Evolutionary conservation across 345 rosid species (phyloP), one percentile per base, ranked within the genome.

Genomic region (Citrus medica): DNA sequence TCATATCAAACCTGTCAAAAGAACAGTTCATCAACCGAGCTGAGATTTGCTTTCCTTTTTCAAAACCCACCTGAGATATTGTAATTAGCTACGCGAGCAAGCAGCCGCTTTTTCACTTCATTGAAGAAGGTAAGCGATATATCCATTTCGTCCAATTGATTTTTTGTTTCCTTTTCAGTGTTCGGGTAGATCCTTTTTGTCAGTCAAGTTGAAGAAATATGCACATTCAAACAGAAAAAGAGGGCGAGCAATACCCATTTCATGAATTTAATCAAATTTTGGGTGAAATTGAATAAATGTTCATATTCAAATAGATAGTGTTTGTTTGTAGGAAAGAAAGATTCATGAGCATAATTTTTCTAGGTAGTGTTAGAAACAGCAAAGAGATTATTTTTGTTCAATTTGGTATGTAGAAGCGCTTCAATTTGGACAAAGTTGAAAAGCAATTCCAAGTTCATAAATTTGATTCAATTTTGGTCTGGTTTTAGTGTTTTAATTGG

Each of bases 111-210:
- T 76, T 51, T 65, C 22, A 33, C 64, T 67, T 35, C 27, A 24
- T 33, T 76, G 63, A 65, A 55, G 56, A 33, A 37, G 79, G 79
- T 76, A 55, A 7, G 79, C 1, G 37, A 66, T 22, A 65, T 22
- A 33, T 30, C 78, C 46, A 75, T 28, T 46, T 46, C 28, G 4
- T 60, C 17, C 3, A 25, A 17, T 40, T 60, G 13, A 14, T 25
- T 22, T 48, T 14, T 37, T 9, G 37, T 60, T 19, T 67, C 24
- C 40, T 38, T 61, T 61, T 24, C 16, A 25, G n/a, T 8, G 16
- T 73, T 28, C 25, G 9, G 67, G 40, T 74, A 24, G 56, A 25
- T 59, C 24, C 3, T 25, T 74, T 12, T 40, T 24, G 16, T 22
- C 4, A 17, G 24, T 33, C 25, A 66, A 32, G 51, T 37, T 37